Conservation (phyloP, 306 rosid species). For the Adenanthera pavonina region DNA sequence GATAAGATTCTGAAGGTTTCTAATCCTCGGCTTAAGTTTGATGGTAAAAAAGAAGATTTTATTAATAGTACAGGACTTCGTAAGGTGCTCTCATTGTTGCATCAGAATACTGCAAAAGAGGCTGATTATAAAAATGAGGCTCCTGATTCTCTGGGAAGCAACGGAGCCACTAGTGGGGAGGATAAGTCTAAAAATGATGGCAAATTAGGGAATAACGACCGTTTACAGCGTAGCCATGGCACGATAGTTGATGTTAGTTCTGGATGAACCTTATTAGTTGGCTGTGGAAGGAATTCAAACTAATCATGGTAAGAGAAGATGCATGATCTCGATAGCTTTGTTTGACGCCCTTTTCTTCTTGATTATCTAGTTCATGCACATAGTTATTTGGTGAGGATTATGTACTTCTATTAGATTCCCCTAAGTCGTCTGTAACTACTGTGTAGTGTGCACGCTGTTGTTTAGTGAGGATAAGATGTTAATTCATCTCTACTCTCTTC, state of each 20-base stretch:
- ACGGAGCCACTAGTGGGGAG: slow-evolving; percentile 33
- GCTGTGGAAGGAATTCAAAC: slow-evolving; percentile 16
- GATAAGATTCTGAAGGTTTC: slow-evolving; percentile 10
- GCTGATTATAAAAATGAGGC: slow-evolving; percentile 28
- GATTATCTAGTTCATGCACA: slow-evolving; percentile 19
- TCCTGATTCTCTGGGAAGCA: slow-evolving; percentile 27
- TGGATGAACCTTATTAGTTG: slow-evolving; percentile 30
- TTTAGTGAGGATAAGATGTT: slow-evolving; percentile 30
- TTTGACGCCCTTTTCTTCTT: background rate
- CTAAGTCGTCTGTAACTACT: slow-evolving; percentile 30
- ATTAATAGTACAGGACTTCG: background rate
- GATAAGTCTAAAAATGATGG: slow-evolving; percentile 36
- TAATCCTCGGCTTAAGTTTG: background rate
- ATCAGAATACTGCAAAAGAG: slow-evolving; percentile 22
- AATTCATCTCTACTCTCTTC: background rate
- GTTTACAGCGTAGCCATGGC: slow-evolving; percentile 33
- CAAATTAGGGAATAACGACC: slow-evolving; percentile 35
- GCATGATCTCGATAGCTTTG: background rate
- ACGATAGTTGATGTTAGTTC: slow-evolving; percentile 38
- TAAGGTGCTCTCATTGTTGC: background rate
- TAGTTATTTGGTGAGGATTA: slow-evolving; percentile 10
- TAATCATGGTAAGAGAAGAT: slow-evolving; percentile 40
- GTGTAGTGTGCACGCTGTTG: slow-evolving; percentile 10
- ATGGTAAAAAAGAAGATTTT: slow-evolving; percentile 20
- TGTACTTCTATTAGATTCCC: background rate